Conservation (phyloP, 1,284 basidiomycete species). For the Rhodotorula sp. region DNA sequence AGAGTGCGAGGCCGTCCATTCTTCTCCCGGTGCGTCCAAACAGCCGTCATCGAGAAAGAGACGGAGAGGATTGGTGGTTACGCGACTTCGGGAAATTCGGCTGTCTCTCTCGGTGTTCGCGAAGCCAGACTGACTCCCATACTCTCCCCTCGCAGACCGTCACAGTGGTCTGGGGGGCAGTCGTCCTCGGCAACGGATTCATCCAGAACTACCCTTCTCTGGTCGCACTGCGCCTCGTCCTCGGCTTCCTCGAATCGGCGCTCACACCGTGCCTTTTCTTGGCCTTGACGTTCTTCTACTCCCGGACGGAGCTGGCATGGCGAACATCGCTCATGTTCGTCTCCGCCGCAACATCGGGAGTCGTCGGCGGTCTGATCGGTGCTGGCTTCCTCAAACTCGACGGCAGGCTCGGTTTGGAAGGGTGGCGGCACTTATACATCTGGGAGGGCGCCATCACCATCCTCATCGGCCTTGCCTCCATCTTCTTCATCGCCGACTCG, state of each 20-base stretch:
- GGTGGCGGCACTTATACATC: conserved; percentile 3
- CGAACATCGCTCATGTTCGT: conserved; percentile 46
- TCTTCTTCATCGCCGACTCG: conserved; percentile 18
- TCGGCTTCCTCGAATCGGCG: conserved; percentile 15
- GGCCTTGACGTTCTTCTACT: neutral
- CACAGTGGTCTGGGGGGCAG: conserved; percentile 14
- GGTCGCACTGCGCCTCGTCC: conserved; percentile 15
- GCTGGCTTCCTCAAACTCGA: conserved; percentile 15
- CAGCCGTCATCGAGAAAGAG: too few relatives aligned
- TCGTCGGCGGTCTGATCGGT: conserved; percentile 46
- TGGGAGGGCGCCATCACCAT: conserved; percentile 12
- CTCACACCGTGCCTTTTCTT: conserved; percentile 20
- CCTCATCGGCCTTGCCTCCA: neutral
- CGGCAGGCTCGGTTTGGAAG: neutral
- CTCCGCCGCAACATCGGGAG: conserved; percentile 42
- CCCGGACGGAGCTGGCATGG: conserved; percentile 41
- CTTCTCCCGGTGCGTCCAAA: neutral
- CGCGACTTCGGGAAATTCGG: neutral
- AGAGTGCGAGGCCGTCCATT: neutral
- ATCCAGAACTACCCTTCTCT: conserved; percentile 16
- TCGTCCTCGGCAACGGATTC: conserved; percentile 20
- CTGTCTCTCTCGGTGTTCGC: neutral
- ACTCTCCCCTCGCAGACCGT: too few relatives aligned
- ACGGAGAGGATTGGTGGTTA: too few relatives aligned
- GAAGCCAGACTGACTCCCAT: too few relatives aligned